These are phyloP conservation scores for Picea sitchensis DNA, from an alignment of 75 land plant genomes.

Conservation along the genomic window DNA sequence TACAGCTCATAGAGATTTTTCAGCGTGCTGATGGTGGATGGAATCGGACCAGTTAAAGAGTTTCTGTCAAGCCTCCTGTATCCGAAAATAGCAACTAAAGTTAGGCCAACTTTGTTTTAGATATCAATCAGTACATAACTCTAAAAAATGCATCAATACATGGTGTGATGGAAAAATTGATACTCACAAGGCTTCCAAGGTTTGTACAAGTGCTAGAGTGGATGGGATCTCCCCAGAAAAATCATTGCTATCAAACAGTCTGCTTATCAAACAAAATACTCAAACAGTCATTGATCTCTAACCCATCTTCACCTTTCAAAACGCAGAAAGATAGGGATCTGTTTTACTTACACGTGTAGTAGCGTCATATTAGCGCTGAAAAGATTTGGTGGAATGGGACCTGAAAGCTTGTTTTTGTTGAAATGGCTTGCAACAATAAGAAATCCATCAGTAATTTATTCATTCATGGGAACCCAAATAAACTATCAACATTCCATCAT, in stretches of 20 bases:
- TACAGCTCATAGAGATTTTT: slow-evolving; percentile 20
- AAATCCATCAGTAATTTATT: background rate
- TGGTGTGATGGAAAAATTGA: slow-evolving; percentile 14
- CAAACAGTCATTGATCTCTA: background rate
- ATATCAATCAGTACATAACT: background rate
- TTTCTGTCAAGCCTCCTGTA: slow-evolving; percentile 23
- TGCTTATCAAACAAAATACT: slow-evolving; percentile 1
- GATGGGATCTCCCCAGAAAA: slow-evolving; percentile 16
- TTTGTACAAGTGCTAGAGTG: background rate
- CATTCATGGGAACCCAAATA: background rate
- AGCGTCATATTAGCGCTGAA: slow-evolving; percentile 42
- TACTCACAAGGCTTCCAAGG: slow-evolving; percentile 14
- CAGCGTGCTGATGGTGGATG: slow-evolving; percentile 13
- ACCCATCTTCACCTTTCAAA: background rate
- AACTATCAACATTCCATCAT: background rate
- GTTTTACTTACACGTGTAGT: slow-evolving; percentile 20
- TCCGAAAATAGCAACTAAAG: background rate
- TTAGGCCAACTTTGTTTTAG: background rate
- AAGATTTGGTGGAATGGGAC: slow-evolving; percentile 39
- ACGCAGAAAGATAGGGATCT: background rate
- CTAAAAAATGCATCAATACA: slow-evolving; percentile 19
- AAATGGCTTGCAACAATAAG: slow-evolving; percentile 45
- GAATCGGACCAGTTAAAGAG: slow-evolving; percentile 15
- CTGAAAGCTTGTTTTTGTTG: slow-evolving; percentile 49
- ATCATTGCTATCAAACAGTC: slow-evolving; percentile 22